Evolutionary conservation across 768 basidiomycete species (phyloP).

Genomic region (Suillus variegatus): DNA sequence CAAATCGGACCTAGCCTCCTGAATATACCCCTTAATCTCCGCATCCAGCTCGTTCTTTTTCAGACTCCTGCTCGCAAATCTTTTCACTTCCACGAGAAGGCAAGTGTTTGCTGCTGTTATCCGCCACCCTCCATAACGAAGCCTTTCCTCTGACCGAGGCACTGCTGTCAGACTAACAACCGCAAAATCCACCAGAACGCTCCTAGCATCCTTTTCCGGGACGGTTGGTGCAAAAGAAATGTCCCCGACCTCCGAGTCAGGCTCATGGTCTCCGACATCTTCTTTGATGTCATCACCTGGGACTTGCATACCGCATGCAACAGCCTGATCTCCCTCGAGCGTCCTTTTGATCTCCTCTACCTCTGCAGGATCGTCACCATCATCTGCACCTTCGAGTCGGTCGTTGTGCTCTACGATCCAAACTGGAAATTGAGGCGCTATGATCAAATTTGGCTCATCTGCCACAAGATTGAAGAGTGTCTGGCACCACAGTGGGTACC

Average conservation of each 20-base stretch:
- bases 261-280: neutral
- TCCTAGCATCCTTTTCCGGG: too few relatives aligned
- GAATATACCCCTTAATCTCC: neutral
- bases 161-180: too few relatives aligned
- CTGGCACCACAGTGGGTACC: neutral
- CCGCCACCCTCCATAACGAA: too few relatives aligned
- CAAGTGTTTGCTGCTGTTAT: too few relatives aligned
- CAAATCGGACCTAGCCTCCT: neutral
- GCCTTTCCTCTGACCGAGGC: too few relatives aligned
- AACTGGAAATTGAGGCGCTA: slow-evolving; percentile 1
- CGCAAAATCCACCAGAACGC: too few relatives aligned
- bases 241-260: too few relatives aligned
- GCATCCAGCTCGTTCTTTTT: neutral
- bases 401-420: neutral
- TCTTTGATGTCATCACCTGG: neutral
- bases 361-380: neutral
- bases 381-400: neutral
- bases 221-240: too few relatives aligned
- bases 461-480: neutral
- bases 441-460: slow-evolving; percentile 3
- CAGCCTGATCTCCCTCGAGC: too few relatives aligned
- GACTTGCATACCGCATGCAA: neutral
- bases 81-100: too few relatives aligned
- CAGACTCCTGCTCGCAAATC: neutral
- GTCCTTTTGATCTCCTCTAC: neutral